Conservation (phyloP, 1,139 yeast species). For the Debaryomycetaceae sp. region DNA sequence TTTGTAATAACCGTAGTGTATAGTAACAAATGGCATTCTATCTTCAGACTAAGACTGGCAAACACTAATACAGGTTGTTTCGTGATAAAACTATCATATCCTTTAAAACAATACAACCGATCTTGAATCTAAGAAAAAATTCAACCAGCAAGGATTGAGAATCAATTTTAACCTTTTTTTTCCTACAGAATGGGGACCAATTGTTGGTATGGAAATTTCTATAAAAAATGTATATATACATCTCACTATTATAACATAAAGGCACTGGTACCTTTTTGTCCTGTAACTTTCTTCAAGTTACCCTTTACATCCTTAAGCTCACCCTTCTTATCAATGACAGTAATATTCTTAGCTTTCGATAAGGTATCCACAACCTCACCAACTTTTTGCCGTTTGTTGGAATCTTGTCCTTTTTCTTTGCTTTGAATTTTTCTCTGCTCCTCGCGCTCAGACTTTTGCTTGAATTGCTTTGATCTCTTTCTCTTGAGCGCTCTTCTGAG, state of each 20-base stretch:
- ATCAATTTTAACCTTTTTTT: too few relatives aligned
- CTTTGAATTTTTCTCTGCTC: slow-evolving; percentile 17
- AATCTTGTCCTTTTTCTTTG: neutral
- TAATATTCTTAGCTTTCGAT: slow-evolving; percentile 70
- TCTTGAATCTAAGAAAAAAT: too few relatives aligned
- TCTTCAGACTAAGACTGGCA: too few relatives aligned
- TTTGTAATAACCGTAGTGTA: too few relatives aligned
- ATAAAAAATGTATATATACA: neutral
- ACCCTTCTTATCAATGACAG: slow-evolving; percentile 77
- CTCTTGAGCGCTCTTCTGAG: slow-evolving; percentile 85
- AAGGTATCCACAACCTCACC: slow-evolving; percentile 71
- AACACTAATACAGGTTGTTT: too few relatives aligned
- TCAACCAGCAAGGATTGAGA: too few relatives aligned
- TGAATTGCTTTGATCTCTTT: slow-evolving; percentile 59
- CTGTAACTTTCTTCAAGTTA: slow-evolving; percentile 46
- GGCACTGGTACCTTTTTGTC: slow-evolving; percentile 18
- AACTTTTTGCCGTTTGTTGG: slow-evolving; percentile 50
- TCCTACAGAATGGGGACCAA: too few relatives aligned
- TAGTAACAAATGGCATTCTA: too few relatives aligned
- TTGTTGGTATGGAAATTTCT: too few relatives aligned
- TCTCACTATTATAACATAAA: slow-evolving; percentile 17
- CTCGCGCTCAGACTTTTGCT: slow-evolving; percentile 31
- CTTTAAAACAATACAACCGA: slow-evolving; percentile 46
- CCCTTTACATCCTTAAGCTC: slow-evolving; percentile 74
- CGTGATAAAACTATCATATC: too few relatives aligned